These are phyloP conservation scores for Thymus quinquecostatus DNA, from an alignment of 257 asterid species.

Conservation along the genomic window DNA sequence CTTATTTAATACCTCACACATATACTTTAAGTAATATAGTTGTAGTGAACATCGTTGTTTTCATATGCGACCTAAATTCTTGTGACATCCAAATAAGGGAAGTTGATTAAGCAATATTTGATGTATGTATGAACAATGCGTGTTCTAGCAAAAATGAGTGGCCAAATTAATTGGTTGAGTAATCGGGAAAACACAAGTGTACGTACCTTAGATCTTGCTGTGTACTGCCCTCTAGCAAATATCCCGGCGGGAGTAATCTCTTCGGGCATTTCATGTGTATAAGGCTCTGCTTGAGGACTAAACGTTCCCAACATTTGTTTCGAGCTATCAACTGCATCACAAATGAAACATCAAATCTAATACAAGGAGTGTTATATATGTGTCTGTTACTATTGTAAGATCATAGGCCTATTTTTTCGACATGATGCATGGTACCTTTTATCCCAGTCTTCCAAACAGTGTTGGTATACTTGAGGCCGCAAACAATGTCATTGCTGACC, in stretches of 20 bases:
- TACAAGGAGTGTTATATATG: no score
- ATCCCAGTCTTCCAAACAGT: constrained; percentile 61
- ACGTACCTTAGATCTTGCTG: constrained; percentile 52
- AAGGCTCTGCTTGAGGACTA: constrained; percentile 59
- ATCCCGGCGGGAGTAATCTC: constrained; percentile 58
- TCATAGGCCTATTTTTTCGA: no score
- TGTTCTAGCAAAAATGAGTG: no score
- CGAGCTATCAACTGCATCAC: constrained; percentile 45
- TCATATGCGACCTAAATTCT: no score
- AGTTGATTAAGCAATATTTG: no score
- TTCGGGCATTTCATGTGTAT: constrained; percentile 49
- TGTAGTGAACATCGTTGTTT: no score
- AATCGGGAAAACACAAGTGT: background rate
- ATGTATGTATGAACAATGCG: no score
- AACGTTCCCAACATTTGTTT: constrained; percentile 58
- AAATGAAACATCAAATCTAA: background rate
- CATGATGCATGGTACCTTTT: constrained; percentile 33
- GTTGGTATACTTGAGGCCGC: constrained; percentile 54
- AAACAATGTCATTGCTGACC: constrained; percentile 56
- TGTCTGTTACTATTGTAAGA: no score
- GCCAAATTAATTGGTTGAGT: background rate
- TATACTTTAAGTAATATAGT: no score
- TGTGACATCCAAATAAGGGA: no score
- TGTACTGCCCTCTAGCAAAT: constrained; percentile 56
- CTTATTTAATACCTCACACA: no score